Evolutionary conservation across 331 rosid genomes (phyloP), one percentile per base, ranked within the genome.

Genomic region (Quercus tomentella): DNA sequence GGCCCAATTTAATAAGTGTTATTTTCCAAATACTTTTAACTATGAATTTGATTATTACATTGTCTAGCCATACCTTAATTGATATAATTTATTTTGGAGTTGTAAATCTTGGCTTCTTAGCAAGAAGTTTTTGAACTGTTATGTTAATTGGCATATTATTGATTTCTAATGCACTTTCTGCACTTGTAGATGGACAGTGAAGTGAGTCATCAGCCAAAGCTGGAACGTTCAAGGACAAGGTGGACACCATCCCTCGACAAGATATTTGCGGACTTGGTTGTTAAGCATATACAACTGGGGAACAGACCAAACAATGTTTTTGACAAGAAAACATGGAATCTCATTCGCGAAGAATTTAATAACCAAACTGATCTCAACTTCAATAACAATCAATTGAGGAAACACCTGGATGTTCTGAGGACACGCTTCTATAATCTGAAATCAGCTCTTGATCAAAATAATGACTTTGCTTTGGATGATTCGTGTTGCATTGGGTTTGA

Each of bases 141-240:
- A 65, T 82, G 54, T 35, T 81, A 58, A 22, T 74, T 54, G 37
- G 78, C 62, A 75, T 23, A 65, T 7, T 60, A 56, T 58, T 84
- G 69, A 82, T 55, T 26, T 67, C 30, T 69, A 61, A 58, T 68
- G 58, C 54, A 49, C 71, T 51, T 83, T 78, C 41, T 56, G 58
- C 80, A 21, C 73, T 73, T 81, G 76, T 57, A 80, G 88, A 93
- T 93, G 97, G 97, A 89, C 63, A 81, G 56, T 82, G 94, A 89
- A 82, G 81, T 76, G 3, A 31, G 67, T 75, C 82, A 72, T 78
- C 91, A 86, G 73, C 87, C 86, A 76, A 93, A 91, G 88, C 92
- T 86, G 33, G 94, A 93, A 76, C 97, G 98, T 28, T 93, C 94
- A 4, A 91, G 98, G 88, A 93, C 98, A 30, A 89, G 98, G 91